Percentiles rank a stretch among this genome's conserved stretches.
Conservation (phyloP, 805 yeast genomes). For the Lachancea mirantina region DNA sequence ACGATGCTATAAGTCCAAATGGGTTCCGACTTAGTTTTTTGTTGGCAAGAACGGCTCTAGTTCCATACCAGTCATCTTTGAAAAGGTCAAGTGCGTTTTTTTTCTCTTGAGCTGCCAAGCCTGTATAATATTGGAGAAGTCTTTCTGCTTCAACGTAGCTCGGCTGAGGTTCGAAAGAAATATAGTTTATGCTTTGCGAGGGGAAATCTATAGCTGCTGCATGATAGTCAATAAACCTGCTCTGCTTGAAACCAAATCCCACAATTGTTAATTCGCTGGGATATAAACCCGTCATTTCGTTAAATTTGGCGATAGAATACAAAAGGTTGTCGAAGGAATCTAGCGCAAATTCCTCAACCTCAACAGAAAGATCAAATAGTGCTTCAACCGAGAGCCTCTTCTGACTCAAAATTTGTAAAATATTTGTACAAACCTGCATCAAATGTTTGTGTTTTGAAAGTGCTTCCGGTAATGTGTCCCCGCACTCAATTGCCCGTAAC, state of each 20-base stretch:
- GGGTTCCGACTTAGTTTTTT: slow-evolving; percentile 57
- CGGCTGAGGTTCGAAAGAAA: slow-evolving; percentile 55
- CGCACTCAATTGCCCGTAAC: slow-evolving; percentile 15
- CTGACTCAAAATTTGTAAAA: slow-evolving; percentile 6
- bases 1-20: slow-evolving; percentile 37
- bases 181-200: slow-evolving; percentile 35
- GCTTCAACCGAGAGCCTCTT: slow-evolving; percentile 12
- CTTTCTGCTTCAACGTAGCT: slow-evolving; percentile 19
- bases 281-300: slow-evolving; percentile 38
- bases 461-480: slow-evolving; percentile 6
- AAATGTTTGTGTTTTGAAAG: slow-evolving; percentile 12
- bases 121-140: slow-evolving; percentile 37
- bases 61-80: slow-evolving; percentile 51
- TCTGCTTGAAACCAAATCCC: slow-evolving; percentile 69
- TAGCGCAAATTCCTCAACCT: slow-evolving; percentile 64
- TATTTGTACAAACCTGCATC: not conserved
- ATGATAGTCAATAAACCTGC: slow-evolving; percentile 52
- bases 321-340: slow-evolving; percentile 76
- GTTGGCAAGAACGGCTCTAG: slow-evolving; percentile 34
- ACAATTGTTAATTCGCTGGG: slow-evolving; percentile 51
- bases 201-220: slow-evolving; percentile 44
- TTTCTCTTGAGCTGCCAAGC: slow-evolving; percentile 42
- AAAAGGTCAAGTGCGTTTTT: slow-evolving; percentile 49
- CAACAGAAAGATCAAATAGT: slow-evolving; percentile 24
- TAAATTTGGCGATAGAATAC: slow-evolving; percentile 49